phyloP scores from a whole-genome alignment of 108 stramenopile species.

The Bacterosira constricta region DNA sequence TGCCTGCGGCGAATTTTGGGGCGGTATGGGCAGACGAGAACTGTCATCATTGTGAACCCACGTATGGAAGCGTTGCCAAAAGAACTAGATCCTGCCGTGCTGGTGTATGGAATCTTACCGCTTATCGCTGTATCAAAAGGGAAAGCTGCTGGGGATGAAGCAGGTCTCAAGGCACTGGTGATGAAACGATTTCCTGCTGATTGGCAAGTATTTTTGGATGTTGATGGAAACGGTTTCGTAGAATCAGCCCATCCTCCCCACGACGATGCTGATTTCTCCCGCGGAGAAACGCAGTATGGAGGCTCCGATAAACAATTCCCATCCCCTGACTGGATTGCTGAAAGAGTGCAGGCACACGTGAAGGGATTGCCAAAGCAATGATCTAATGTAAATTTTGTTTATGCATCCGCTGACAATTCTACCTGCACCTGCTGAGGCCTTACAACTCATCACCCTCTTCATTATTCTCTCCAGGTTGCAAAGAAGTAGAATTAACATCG shows the following conservation, averaged over 20 bases:
- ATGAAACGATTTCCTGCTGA: conserved; percentile 50
- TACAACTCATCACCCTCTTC: conserved; percentile 39
- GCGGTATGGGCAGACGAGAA: conserved; percentile 27
- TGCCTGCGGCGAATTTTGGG: conserved; percentile 43
- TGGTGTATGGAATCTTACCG: conserved; percentile 31
- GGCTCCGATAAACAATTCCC: conserved; percentile 15
- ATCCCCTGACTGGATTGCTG: conserved; percentile 27
- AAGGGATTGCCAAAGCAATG: too few species aligned
- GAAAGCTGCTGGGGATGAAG: neutral
- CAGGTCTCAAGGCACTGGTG: conserved; percentile 41
- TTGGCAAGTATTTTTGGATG: conserved; percentile 37
- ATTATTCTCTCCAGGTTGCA: neutral
- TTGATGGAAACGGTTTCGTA: conserved; percentile 42
- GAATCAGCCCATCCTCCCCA: neutral
- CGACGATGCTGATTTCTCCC: neutral
- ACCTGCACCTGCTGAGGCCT: neutral
- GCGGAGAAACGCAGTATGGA: neutral
- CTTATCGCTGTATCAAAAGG: conserved; percentile 19
- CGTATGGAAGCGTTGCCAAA: conserved; percentile 14
- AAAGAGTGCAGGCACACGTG: conserved; percentile 28
- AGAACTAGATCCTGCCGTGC: conserved; percentile 17
- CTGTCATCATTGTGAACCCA: conserved; percentile 32
- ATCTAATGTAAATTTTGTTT: too few species aligned
- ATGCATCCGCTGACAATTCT: neutral
- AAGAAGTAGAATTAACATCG: neutral